These are phyloP conservation scores for Cylindrotheca closterium DNA, from an alignment of 108 stramenopile genomes.

Conservation along the genomic window DNA sequence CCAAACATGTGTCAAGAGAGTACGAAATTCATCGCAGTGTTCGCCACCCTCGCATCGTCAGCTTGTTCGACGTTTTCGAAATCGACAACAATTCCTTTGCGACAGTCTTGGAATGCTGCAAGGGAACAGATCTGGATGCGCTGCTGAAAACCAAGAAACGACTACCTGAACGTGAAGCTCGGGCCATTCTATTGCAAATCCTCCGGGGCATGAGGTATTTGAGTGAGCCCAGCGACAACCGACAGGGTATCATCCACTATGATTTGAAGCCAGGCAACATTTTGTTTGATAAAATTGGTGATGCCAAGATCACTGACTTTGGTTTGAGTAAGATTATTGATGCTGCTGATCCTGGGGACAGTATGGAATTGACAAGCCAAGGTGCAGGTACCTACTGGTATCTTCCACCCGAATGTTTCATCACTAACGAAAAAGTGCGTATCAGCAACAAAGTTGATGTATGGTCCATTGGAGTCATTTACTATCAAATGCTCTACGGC, in stretches of 20 bases:
- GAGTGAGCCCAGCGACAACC: slow-evolving; percentile 79
- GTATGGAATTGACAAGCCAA: slow-evolving; percentile 98
- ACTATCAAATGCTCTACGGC: slow-evolving; percentile 98
- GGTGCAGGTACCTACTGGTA: slow-evolving; percentile 99
- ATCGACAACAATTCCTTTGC: slow-evolving; percentile 96
- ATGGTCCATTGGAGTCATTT: slow-evolving; percentile 98
- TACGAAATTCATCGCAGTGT: slow-evolving; percentile 97
- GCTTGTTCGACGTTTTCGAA: slow-evolving; percentile 97
- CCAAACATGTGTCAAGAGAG: slow-evolving; percentile 97
- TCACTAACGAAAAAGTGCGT: slow-evolving; percentile 72
- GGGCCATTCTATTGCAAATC: slow-evolving; percentile 92
- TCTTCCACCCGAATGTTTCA: slow-evolving; percentile 98
- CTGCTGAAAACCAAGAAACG: slow-evolving; percentile 78
- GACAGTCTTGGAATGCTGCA: slow-evolving; percentile 96
- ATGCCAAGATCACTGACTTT: slow-evolving; percentile 99
- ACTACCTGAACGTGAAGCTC: slow-evolving; percentile 91
- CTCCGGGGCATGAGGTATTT: slow-evolving; percentile 94
- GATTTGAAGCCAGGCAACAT: slow-evolving; percentile 97
- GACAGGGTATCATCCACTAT: slow-evolving; percentile 98
- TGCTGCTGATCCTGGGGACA: slow-evolving; percentile 69
- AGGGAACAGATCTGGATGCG: slow-evolving; percentile 91
- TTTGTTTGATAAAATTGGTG: slow-evolving; percentile 92
- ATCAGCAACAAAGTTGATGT: slow-evolving; percentile 98
- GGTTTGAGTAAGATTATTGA: slow-evolving; percentile 94
- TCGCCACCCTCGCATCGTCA: slow-evolving; percentile 96